Percentiles rank a stretch among this genome's conserved stretches.
These are phyloP conservation scores for Kwoniella sp. DNA, from an alignment of 768 basidiomycete species.

Conservation along the genomic window DNA sequence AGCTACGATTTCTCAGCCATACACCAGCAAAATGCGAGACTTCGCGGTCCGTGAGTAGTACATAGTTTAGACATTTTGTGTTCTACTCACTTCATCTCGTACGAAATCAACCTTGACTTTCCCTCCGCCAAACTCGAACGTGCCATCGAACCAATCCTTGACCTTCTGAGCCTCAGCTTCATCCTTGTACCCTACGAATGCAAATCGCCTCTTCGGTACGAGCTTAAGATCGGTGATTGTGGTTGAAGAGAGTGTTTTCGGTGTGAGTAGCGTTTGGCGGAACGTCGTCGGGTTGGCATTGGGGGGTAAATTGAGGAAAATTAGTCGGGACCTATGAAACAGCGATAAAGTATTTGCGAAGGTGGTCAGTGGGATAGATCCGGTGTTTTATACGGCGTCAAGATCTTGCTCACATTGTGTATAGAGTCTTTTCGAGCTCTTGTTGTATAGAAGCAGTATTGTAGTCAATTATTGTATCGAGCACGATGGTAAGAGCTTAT, in stretches of 20 bases:
- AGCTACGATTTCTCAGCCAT: background rate
- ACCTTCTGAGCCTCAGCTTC: slow-evolving; percentile 73
- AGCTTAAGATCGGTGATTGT: slow-evolving; percentile 85
- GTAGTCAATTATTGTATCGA: no score
- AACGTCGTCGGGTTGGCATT: slow-evolving; percentile 37
- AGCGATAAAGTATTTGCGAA: no score
- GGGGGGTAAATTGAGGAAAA: slow-evolving; percentile 52
- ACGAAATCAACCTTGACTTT: slow-evolving; percentile 75
- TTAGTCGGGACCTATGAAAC: slow-evolving; percentile 51
- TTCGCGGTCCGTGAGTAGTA: no score
- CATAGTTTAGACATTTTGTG: background rate
- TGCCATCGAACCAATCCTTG: slow-evolving; percentile 79
- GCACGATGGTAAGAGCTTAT: no score
- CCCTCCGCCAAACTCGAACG: slow-evolving; percentile 73
- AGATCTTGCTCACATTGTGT: no score
- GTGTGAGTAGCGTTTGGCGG: slow-evolving; percentile 31
- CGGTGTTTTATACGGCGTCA: no score
- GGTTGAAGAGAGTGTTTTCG: slow-evolving; percentile 25
- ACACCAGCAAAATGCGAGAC: background rate
- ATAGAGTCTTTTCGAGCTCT: no score
- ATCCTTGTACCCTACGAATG: slow-evolving; percentile 87
- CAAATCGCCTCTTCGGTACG: slow-evolving; percentile 79
- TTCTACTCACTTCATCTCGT: slow-evolving; percentile 64
- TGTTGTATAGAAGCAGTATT: no score
- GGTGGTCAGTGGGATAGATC: background rate